Evolutionary conservation across 352 stramenopile species (phyloP).

Genomic region (Elongisporangium prolatum): DNA sequence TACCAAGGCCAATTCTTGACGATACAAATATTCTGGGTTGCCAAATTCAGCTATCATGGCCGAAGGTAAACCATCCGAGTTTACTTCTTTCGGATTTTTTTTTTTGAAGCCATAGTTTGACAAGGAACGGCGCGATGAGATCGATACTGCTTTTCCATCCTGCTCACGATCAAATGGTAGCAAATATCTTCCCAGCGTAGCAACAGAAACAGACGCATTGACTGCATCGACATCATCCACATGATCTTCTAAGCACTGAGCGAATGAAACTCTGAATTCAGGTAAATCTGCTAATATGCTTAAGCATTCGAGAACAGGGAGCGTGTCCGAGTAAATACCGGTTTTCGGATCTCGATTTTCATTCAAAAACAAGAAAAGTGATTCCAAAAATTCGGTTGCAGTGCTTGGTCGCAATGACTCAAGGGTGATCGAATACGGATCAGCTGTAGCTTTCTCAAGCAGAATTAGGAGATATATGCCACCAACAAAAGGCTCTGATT

Average conservation of each 20-base stretch:
- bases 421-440: conserved; percentile 39
- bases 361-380: conserved; percentile 73
- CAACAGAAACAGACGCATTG: conserved; percentile 67
- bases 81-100: conserved; percentile 26
- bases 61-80: conserved; percentile 21
- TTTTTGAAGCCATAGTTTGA: conserved; percentile 74
- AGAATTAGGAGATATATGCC: conserved; percentile 70
- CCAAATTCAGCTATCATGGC: conserved; percentile 70
- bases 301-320: conserved; percentile 65
- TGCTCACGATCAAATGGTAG: conserved; percentile 56
- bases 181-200: conserved; percentile 69
- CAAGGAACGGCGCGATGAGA: conserved; percentile 68
- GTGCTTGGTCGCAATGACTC: conserved; percentile 52
- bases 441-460: conserved; percentile 40
- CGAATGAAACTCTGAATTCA: conserved; percentile 44
- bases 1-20: conserved; percentile 68
- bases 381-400: conserved; percentile 51
- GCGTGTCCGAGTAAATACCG: conserved; percentile 73
- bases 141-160: conserved; percentile 53
- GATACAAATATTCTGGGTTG: conserved; percentile 68
- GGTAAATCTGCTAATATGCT: conserved; percentile 63
- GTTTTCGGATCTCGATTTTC: conserved; percentile 70
- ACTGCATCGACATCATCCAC: conserved; percentile 56
- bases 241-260: conserved; percentile 62
- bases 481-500: conserved; percentile 57